These are phyloP conservation scores for Neonectria sp. DNA, from an alignment of 2,329 filamentous ascomycete genomes.

Conservation along the genomic window DNA sequence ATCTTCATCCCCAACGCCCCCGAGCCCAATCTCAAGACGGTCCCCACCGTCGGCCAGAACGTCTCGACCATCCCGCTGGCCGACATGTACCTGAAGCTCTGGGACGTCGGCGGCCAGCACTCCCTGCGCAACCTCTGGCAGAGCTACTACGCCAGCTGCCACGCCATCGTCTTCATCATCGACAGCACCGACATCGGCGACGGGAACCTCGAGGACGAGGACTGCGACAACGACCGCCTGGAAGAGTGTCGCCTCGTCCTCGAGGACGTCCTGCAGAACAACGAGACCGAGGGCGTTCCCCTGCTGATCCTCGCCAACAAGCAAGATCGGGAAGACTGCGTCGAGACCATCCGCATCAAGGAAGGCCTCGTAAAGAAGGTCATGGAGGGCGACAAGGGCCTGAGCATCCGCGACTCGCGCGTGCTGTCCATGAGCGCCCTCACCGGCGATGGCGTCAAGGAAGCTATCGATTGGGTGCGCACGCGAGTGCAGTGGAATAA, in stretches of 20 bases:
- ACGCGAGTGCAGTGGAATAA: constrained; percentile 97
- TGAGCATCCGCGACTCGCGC: constrained; percentile 88
- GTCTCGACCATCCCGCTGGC: constrained; percentile 91
- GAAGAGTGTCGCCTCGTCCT: constrained; percentile 92
- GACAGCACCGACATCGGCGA: constrained; percentile 95
- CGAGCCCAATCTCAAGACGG: constrained; percentile 83
- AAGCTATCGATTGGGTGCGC: constrained; percentile 97
- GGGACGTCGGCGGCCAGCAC: constrained; percentile 97
- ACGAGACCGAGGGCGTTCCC: constrained; percentile 92
- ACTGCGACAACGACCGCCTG: constrained; percentile 72
- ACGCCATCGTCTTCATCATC: constrained; percentile 98
- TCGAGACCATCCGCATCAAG: constrained; percentile 97
- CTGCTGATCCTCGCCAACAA: constrained; percentile 96
- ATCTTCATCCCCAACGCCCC: constrained; percentile 78
- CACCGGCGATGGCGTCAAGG: constrained; percentile 87
- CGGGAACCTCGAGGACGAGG: constrained; percentile 73
- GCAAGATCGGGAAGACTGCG: constrained; percentile 96
- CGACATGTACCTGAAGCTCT: constrained; percentile 98
- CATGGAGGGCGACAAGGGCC: constrained; percentile 93
- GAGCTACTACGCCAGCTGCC: constrained; percentile 93
- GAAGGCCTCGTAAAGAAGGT: constrained; percentile 96
- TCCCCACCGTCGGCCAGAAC: constrained; percentile 97
- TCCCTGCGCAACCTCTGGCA: constrained; percentile 93
- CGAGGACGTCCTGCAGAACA: constrained; percentile 89
- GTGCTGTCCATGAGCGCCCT: constrained; percentile 95